phyloP scores from a whole-genome alignment of 768 basidiomycete species.

The Tephrocybe sp. region DNA sequence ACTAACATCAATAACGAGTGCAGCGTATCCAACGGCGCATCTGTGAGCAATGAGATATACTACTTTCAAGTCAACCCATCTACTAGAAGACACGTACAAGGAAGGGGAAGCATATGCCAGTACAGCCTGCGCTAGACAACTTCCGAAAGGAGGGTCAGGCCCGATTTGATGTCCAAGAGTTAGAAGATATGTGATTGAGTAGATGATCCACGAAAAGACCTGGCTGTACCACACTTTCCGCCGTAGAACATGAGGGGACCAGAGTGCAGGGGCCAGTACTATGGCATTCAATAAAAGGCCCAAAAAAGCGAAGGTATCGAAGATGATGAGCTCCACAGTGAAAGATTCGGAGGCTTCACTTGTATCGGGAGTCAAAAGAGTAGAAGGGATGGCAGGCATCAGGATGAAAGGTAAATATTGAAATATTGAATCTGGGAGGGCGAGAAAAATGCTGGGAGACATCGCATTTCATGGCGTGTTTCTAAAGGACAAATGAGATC shows the following conservation, averaged over 20 bases:
- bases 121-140: conserved; percentile 24
- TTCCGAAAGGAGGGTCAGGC: conserved; percentile 19
- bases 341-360: too few species aligned
- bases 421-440: too few species aligned
- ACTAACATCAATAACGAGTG: not conserved
- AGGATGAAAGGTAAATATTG: not conserved
- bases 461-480: too few species aligned
- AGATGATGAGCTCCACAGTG: not conserved
- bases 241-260: conserved; percentile 15
- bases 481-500: too few species aligned
- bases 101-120: conserved; percentile 26
- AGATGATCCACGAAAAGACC: conserved; percentile 23
- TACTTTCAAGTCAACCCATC: too few species aligned
- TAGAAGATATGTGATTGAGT: conserved; percentile 22
- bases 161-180: conserved; percentile 22
- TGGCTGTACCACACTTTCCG: conserved; percentile 21
- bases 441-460: too few species aligned
- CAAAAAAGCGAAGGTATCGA: conserved; percentile 7
- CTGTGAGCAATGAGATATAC: too few species aligned
- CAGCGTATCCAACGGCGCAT: not conserved
- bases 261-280: conserved; percentile 8
- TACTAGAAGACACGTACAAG: conserved; percentile 17
- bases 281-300: conserved; percentile 7
- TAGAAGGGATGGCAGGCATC: not conserved
- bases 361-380: not conserved